Evolutionary conservation across 1,139 yeast species (phyloP).

Genomic region (Yamadazyma trypodendri): DNA sequence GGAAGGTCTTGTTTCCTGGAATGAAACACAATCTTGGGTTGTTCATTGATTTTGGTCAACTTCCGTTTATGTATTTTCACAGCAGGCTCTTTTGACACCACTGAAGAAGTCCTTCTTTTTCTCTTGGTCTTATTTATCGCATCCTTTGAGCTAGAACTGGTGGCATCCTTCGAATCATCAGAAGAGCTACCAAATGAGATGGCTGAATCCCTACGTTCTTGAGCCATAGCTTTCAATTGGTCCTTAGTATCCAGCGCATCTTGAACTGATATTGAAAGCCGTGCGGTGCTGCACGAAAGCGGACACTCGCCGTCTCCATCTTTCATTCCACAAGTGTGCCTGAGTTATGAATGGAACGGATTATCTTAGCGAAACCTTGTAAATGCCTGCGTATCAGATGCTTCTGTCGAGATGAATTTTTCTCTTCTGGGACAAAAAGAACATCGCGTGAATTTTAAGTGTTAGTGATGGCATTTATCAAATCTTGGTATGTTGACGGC

Average conservation of each 20-base stretch:
- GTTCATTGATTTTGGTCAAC: conserved; percentile 26
- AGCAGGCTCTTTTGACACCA: conserved; percentile 17
- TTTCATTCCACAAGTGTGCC: neutral
- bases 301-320: conserved; percentile 4
- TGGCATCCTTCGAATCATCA: conserved; percentile 3
- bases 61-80: conserved; percentile 34
- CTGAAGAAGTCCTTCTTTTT: conserved; percentile 47
- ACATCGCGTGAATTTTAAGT: neutral
- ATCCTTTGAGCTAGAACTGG: conserved; percentile 4
- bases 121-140: conserved; percentile 13
- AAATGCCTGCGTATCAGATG: too few species aligned
- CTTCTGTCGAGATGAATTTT: too few species aligned
- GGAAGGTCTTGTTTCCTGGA: conserved; percentile 16
- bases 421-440: too few species aligned
- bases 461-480: neutral
- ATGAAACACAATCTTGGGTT: neutral
- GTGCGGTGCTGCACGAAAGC: conserved; percentile 6
- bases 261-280: conserved; percentile 8
- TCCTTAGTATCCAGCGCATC: conserved; percentile 2
- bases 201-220: conserved; percentile 24
- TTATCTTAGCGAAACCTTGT: too few species aligned
- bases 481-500: conserved; percentile 1
- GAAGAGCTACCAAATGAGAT: conserved; percentile 19
- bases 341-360: neutral
- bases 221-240: neutral